These are phyloP conservation scores for Gynandropsis gynandra DNA, from an alignment of 345 rosid species.

Conservation along the genomic window DNA sequence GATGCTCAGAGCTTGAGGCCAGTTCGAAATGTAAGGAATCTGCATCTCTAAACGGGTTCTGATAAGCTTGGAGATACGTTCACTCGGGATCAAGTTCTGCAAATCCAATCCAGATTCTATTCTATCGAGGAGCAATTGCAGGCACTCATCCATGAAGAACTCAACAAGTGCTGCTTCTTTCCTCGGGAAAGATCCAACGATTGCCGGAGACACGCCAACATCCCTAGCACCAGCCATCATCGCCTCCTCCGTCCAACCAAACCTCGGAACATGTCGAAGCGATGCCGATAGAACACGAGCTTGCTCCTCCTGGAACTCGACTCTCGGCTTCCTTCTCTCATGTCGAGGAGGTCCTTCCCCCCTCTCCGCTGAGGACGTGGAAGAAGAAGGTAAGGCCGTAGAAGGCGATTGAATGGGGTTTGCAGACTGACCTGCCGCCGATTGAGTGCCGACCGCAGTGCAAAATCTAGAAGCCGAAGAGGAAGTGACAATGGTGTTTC, in stretches of 20 bases:
- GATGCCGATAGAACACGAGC: constrained; percentile 73
- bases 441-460: constrained; percentile 29
- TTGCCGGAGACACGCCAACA: constrained; percentile 76
- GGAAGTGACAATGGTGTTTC: constrained; percentile 19
- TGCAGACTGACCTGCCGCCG: constrained; percentile 16
- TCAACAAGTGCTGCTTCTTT: constrained; percentile 89
- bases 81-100: constrained; percentile 53
- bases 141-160: constrained; percentile 90
- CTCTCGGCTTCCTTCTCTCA: constrained; percentile 37
- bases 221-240: constrained; percentile 94
- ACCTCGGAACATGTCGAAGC: constrained; percentile 61
- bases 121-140: constrained; percentile 60
- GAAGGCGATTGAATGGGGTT: constrained; percentile 28
- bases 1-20: constrained; percentile 96
- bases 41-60: constrained; percentile 85
- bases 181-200: constrained; percentile 77
- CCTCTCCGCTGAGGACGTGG: constrained; percentile 29
- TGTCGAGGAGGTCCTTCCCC: constrained; percentile 34
- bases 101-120: constrained; percentile 56
- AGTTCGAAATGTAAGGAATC: constrained; percentile 78
- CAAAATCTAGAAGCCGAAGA: constrained; percentile 31
- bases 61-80: constrained; percentile 57
- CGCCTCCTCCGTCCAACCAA: constrained; percentile 88
- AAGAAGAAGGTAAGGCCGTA: constrained; percentile 30
- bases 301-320: constrained; percentile 64